Evolutionary conservation across 2,329 filamentous ascomycete species (phyloP).

Genomic region (Scedosporium boydii): DNA sequence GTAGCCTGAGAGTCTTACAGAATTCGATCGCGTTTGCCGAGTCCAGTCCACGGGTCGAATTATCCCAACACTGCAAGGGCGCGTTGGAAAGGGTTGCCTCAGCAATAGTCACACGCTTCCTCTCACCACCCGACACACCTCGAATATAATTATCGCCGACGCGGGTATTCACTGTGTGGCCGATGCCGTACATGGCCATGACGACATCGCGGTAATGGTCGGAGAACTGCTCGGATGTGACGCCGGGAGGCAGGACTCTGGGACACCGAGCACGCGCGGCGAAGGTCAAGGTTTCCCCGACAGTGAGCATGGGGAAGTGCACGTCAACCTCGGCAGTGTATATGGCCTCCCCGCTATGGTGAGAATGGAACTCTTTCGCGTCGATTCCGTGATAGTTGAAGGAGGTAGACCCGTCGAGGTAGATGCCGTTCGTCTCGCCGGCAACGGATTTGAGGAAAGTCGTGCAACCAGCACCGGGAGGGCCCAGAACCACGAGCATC

Average conservation of each 20-base stretch:
- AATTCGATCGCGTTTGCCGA: conserved; percentile 69
- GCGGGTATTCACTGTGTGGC: conserved; percentile 61
- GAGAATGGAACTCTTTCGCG: conserved; percentile 64
- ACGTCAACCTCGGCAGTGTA: conserved; percentile 80
- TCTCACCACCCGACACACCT: conserved; percentile 66
- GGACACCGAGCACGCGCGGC: conserved; percentile 63
- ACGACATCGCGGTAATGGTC: conserved; percentile 60
- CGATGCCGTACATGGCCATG: conserved; percentile 68
- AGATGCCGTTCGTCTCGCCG: conserved; percentile 74
- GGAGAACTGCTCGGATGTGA: conserved; percentile 44
- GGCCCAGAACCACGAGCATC: conserved; percentile 67
- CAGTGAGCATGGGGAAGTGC: conserved; percentile 67
- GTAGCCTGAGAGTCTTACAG: conserved; percentile 57
- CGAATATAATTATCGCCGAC: conserved; percentile 69
- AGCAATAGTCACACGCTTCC: conserved; percentile 56
- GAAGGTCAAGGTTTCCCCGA: conserved; percentile 72
- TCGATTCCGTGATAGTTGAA: conserved; percentile 76
- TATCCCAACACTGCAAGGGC: conserved; percentile 58
- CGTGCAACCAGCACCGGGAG: conserved; percentile 68
- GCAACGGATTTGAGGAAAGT: conserved; percentile 79
- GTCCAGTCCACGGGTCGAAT: conserved; percentile 65
- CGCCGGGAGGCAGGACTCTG: conserved; percentile 47
- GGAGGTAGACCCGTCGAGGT: conserved; percentile 57
- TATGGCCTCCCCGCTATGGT: conserved; percentile 76
- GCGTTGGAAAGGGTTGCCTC: conserved; percentile 50